A percentile compares a stretch with the other conserved stretches of the same genome.
Conservation (phyloP, 331 rosid genomes). For the Acacia concinna region DNA sequence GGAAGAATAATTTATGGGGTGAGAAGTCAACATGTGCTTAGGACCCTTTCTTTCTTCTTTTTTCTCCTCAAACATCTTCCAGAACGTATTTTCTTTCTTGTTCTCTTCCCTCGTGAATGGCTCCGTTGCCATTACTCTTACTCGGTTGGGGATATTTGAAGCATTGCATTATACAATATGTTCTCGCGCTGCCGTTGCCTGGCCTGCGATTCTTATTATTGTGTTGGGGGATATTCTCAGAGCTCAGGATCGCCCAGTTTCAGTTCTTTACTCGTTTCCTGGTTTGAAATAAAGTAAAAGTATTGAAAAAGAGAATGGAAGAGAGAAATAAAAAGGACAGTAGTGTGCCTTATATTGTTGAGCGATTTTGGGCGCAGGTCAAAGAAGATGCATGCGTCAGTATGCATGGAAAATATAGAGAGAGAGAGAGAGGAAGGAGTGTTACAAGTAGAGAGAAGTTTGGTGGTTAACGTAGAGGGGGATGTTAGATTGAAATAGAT, state of each 20-base stretch:
- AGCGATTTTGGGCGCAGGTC: constrained; percentile 31
- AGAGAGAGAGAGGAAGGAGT: background rate
- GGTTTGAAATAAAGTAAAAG: background rate
- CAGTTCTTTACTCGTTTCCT: background rate
- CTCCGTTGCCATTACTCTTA: background rate
- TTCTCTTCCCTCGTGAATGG: background rate
- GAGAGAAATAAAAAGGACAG: background rate
- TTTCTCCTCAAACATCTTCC: background rate
- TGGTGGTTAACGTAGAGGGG: constrained; percentile 43
- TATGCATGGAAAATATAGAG: background rate
- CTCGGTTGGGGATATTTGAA: background rate
- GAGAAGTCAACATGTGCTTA: constrained; percentile 50
- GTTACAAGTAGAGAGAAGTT: constrained; percentile 10
- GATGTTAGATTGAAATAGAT: no score
- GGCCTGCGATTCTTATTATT: background rate
- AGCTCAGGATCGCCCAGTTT: background rate
- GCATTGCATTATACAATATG: no score
- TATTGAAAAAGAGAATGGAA: no score
- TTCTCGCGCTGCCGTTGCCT: constrained; percentile 10
- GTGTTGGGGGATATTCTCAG: constrained; percentile 31
- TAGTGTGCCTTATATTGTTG: constrained; percentile 14
- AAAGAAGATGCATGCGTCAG: background rate
- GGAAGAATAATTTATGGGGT: constrained; percentile 14
- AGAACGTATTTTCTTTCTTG: background rate
- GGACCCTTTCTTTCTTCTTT: constrained; percentile 39